A percentile compares a stretch with the other conserved stretches of the same genome.
phyloP scores from a whole-genome alignment of 305 asterid species.

The Rubia tinctorum region DNA sequence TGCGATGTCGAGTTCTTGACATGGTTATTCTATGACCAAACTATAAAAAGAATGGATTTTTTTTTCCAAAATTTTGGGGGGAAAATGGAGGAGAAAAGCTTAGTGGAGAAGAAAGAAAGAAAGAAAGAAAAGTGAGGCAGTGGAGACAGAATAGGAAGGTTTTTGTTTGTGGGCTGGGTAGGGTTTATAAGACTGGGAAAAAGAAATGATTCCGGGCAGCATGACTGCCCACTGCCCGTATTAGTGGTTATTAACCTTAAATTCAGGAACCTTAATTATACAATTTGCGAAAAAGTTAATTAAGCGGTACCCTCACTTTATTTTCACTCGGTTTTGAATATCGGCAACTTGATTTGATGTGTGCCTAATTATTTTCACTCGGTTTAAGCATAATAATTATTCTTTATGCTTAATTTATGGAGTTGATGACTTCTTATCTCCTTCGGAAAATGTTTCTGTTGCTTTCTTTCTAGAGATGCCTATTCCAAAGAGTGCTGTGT shows the following conservation, averaged over 20 bases:
- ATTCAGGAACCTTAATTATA: neutral
- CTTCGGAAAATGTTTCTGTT: neutral
- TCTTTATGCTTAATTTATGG: neutral
- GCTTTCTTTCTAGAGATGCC: neutral
- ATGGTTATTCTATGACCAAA: neutral
- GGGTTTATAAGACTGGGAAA: neutral
- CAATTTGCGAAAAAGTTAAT: neutral
- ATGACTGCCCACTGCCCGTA: constrained; percentile 1
- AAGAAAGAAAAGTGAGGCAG: neutral
- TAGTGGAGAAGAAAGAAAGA: neutral
- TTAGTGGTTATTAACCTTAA: neutral
- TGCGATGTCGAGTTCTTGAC: neutral
- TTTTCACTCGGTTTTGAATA: neutral
- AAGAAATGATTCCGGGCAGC: constrained; percentile 4
- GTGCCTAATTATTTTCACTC: neutral
- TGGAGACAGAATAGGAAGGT: neutral
- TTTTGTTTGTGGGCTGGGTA: neutral
- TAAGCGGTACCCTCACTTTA: neutral
- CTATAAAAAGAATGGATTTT: neutral
- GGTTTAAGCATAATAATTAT: too few species aligned
- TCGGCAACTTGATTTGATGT: neutral
- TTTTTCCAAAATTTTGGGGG: neutral
- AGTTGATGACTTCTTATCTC: neutral
- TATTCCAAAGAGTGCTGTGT: neutral
- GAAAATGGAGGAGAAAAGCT: neutral